Conservation (phyloP, 345 rosid genomes). For the Camelina sativa region DNA sequence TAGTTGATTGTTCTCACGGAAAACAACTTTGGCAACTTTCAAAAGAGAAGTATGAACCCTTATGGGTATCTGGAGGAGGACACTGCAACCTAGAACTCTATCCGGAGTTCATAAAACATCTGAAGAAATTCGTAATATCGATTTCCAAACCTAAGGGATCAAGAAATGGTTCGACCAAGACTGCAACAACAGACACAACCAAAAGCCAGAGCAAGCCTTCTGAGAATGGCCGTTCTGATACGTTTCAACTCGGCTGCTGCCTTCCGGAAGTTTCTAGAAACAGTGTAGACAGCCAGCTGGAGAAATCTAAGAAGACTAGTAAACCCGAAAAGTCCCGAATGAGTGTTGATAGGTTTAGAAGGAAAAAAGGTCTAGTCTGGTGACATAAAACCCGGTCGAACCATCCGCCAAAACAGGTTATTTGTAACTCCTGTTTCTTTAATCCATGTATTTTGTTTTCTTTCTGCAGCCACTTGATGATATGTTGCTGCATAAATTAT, state of each 20-base stretch:
- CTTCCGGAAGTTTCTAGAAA: slow-evolving; percentile 90
- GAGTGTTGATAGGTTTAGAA: slow-evolving; percentile 88
- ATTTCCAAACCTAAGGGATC: slow-evolving; percentile 65
- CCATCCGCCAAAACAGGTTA: slow-evolving; percentile 19
- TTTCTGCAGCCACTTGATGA: background rate
- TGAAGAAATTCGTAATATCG: slow-evolving; percentile 77
- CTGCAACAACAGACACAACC: slow-evolving; percentile 42
- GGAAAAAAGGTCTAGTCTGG: slow-evolving; percentile 79
- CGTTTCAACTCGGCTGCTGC: slow-evolving; percentile 64
- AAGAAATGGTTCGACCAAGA: slow-evolving; percentile 48
- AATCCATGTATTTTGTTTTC: slow-evolving; percentile 25
- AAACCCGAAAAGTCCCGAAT: slow-evolving; percentile 93
- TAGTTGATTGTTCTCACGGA: slow-evolving; percentile 92
- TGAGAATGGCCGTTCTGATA: slow-evolving; percentile 63
- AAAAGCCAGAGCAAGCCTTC: slow-evolving; percentile 57
- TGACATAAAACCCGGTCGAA: slow-evolving; percentile 41
- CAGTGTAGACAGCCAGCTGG: slow-evolving; percentile 94
- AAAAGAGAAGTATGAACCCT: slow-evolving; percentile 81
- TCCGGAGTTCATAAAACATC: slow-evolving; percentile 86
- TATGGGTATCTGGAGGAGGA: slow-evolving; percentile 92
- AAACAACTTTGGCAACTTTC: slow-evolving; percentile 90
- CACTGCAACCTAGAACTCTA: slow-evolving; percentile 95
- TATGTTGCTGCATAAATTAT: slow-evolving; percentile 29
- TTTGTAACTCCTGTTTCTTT: slow-evolving; percentile 27
- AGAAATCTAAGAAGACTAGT: slow-evolving; percentile 79